Percentiles rank a stretch among this genome's conserved stretches.
Conservation (phyloP, 1,284 basidiomycete genomes). For the Trametes versicolor region DNA sequence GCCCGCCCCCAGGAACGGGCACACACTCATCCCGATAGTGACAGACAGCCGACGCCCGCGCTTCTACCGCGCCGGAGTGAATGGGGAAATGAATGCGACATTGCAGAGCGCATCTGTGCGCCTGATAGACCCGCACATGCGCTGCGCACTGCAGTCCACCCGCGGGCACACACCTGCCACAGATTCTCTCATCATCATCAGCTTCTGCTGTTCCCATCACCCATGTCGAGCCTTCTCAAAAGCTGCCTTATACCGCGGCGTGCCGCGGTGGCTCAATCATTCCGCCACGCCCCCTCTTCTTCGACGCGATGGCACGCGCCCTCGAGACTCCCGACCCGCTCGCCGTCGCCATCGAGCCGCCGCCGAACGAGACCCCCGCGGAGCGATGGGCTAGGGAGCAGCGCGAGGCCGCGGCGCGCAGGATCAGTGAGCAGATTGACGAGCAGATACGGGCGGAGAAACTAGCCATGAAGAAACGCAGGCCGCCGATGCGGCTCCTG, state of each 20-base stretch:
- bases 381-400: constrained; percentile 60
- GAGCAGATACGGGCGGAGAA: constrained; percentile 67
- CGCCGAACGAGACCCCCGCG: constrained; percentile 63
- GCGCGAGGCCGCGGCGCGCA: constrained; percentile 67
- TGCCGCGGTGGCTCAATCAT: constrained; percentile 9
- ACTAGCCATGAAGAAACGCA: constrained; percentile 61
- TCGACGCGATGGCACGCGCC: constrained; percentile 31
- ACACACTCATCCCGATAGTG: constrained; percentile 7
- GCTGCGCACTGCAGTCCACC: neutral
- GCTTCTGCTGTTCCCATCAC: constrained; percentile 37
- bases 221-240: constrained; percentile 18
- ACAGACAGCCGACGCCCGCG: constrained; percentile 7
- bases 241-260: constrained; percentile 12
- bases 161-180: constrained; percentile 6
- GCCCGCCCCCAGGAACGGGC: neutral
- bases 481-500: constrained; percentile 64
- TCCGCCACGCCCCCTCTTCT: constrained; percentile 9
- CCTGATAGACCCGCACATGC: constrained; percentile 4
- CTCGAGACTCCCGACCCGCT: constrained; percentile 59
- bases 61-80: neutral
- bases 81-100: constrained; percentile 8
- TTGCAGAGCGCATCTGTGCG: constrained; percentile 4
- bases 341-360: constrained; percentile 62
- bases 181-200: constrained; percentile 32
- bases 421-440: constrained; percentile 73